Conservation (phyloP, 164 flowering plant species). For the Chimonanthus salicifolius region DNA sequence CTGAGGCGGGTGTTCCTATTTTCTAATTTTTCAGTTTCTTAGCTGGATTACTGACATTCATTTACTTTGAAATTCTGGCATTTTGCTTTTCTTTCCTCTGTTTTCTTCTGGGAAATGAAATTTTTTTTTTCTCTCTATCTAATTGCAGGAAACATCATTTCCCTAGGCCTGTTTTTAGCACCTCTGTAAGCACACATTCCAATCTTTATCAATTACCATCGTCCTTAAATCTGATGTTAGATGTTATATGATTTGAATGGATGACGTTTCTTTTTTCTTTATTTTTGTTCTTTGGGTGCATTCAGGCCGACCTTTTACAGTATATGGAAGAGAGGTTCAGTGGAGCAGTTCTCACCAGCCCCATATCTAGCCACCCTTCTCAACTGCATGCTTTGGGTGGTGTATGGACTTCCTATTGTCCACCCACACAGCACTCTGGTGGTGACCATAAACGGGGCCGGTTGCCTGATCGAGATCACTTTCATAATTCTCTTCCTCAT, state of each 20-base stretch:
- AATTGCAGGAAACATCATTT: conserved; percentile 58
- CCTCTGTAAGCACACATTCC: conserved; percentile 38
- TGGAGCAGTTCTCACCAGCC: conserved; percentile 66
- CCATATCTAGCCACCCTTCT: conserved; percentile 72
- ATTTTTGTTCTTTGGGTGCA: neutral
- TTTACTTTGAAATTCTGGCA: neutral
- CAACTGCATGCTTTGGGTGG: conserved; percentile 73
- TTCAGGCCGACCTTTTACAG: conserved; percentile 74
- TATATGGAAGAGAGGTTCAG: conserved; percentile 72
- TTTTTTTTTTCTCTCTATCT: neutral
- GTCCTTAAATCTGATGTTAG: too few relatives aligned
- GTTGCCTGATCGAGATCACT: conserved; percentile 47
- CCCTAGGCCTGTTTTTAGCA: conserved; percentile 55
- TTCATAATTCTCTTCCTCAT: conserved; percentile 49
- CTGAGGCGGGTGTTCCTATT: neutral
- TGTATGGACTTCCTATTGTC: conserved; percentile 75
- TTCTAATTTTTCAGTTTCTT: neutral
- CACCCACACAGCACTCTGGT: conserved; percentile 62
- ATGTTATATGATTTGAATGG: neutral
- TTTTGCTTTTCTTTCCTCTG: neutral
- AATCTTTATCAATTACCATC: neutral
- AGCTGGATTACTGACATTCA: neutral
- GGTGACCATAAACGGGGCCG: conserved; percentile 58
- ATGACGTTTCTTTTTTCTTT: neutral
- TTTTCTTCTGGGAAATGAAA: neutral